A percentile compares a stretch with the other conserved stretches of the same genome.
phyloP scores from a whole-genome alignment of 129 eudicot genomes.

The Lactuca saligna region DNA sequence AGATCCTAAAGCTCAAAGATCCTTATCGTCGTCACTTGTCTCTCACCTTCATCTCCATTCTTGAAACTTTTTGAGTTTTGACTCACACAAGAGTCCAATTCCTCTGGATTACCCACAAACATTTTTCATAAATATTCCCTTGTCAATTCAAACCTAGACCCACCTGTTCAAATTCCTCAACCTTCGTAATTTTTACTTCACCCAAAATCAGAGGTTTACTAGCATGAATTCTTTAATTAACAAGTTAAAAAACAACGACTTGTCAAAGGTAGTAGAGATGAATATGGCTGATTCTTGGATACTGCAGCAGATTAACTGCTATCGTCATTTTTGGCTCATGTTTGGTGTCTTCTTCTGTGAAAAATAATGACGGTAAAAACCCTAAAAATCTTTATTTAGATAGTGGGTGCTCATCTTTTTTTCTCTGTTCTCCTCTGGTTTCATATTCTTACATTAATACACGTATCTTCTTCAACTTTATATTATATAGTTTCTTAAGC shows the following conservation, averaged over 20 bases:
- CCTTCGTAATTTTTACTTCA: neutral
- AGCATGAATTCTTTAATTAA: conserved; percentile 16
- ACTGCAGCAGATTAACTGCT: conserved; percentile 31
- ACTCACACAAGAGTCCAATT: conserved; percentile 29
- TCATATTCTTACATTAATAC: conserved; percentile 22
- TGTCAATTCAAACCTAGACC: conserved; percentile 35
- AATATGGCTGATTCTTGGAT: conserved; percentile 38
- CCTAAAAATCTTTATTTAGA: conserved; percentile 32
- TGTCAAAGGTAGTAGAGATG: conserved; percentile 23
- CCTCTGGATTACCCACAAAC: conserved; percentile 24
- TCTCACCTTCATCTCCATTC: conserved; percentile 25
- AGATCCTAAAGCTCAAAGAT: conserved; percentile 41
- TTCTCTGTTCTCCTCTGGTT: conserved; percentile 24
- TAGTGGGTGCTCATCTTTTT: conserved; percentile 26
- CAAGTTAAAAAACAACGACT: conserved; percentile 25
- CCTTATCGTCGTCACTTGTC: conserved; percentile 2
- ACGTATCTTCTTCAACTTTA: conserved; percentile 26
- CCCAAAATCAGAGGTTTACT: conserved; percentile 27
- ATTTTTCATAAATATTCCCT: conserved; percentile 23
- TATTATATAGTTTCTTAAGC: conserved; percentile 31
- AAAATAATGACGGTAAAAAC: conserved; percentile 39
- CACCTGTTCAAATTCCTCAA: conserved; percentile 13
- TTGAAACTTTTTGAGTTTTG: neutral
- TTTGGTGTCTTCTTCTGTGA: conserved; percentile 42
- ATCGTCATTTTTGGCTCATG: conserved; percentile 49